These are phyloP conservation scores for Parascedosporium putredinis DNA, from an alignment of 2,329 filamentous ascomycete genomes.

Conservation along the genomic window DNA sequence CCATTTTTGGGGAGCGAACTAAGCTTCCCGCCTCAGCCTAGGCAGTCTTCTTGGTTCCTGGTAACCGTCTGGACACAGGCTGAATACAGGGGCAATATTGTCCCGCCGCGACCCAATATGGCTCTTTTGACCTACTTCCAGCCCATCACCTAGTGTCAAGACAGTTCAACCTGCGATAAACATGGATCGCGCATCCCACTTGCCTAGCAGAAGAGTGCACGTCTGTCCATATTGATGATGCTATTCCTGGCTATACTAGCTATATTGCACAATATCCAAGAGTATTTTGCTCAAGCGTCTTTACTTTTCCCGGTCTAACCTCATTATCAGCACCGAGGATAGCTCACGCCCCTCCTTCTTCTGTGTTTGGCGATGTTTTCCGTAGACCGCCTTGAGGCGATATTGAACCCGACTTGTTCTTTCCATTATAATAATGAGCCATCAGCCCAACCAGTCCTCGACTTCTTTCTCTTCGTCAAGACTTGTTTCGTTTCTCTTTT, in stretches of 20 bases:
- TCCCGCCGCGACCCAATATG: conserved; percentile 11
- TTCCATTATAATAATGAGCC: conserved; percentile 2
- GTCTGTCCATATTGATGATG: conserved; percentile 5
- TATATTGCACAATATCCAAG: conserved; percentile 13
- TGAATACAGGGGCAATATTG: conserved; percentile 15
- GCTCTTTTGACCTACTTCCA: conserved; percentile 7
- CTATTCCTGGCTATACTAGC: conserved; percentile 11
- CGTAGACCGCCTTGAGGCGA: too few relatives aligned
- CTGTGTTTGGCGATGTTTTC: background rate
- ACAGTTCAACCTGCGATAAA: conserved; percentile 4
- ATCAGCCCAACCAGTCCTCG: background rate
- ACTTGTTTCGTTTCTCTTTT: background rate
- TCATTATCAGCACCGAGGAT: background rate
- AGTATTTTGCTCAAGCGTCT: conserved; percentile 3
- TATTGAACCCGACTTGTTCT: background rate
- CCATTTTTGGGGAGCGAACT: background rate
- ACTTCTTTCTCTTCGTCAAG: background rate
- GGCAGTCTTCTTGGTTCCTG: conserved; percentile 13
- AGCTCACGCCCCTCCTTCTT: background rate
- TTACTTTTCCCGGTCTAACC: conserved; percentile 5
- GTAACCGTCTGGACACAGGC: conserved; percentile 14
- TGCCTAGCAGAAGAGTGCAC: conserved; percentile 1
- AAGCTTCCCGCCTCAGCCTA: background rate
- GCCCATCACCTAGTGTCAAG: conserved; percentile 10
- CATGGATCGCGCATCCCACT: background rate